Conservation (phyloP, 371 early-diverging fungal species). For the Apophysomyces elegans region DNA sequence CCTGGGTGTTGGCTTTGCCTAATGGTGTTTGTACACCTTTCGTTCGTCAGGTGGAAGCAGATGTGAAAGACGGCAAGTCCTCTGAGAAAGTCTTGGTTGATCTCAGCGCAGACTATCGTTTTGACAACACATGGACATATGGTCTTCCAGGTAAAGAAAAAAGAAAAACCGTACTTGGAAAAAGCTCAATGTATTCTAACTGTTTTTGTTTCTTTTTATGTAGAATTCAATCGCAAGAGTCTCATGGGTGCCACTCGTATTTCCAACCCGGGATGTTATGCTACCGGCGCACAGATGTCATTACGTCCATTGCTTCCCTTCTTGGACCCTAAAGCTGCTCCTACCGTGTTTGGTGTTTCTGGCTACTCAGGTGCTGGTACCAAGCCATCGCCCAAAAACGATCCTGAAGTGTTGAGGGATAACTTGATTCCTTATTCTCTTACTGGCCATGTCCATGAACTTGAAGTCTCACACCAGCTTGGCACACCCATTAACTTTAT, state of each 20-base stretch:
- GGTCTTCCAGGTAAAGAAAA: slow-evolving; percentile 74
- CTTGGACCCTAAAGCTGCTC: slow-evolving; percentile 55
- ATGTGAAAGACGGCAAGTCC: slow-evolving; percentile 50
- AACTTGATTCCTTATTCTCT: slow-evolving; percentile 93
- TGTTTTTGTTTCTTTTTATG: neutral
- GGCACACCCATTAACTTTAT: slow-evolving; percentile 72
- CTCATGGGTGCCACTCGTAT: slow-evolving; percentile 69
- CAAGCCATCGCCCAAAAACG: slow-evolving; percentile 93
- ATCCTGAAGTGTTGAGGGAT: slow-evolving; percentile 79
- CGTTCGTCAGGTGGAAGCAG: slow-evolving; percentile 78
- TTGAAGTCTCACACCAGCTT: slow-evolving; percentile 85
- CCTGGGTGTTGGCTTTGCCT: slow-evolving; percentile 96
- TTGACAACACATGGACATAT: slow-evolving; percentile 87
- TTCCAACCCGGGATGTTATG: slow-evolving; percentile 98
- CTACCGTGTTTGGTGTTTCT: slow-evolving; percentile 93
- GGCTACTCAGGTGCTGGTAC: slow-evolving; percentile 98
- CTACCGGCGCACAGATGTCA: slow-evolving; percentile 93
- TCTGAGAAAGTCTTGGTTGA: slow-evolving; percentile 79
- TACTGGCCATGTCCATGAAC: slow-evolving; percentile 95
- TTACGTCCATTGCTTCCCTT: slow-evolving; percentile 80
- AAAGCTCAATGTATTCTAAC: neutral
- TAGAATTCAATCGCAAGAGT: slow-evolving; percentile 72
- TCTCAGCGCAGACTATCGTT: slow-evolving; percentile 93
- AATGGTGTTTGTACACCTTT: slow-evolving; percentile 92
- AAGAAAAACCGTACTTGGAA: neutral